A percentile compares a stretch with the other conserved stretches of the same genome.
phyloP scores from a whole-genome alignment of 2,329 filamentous ascomycete species.

The Diaporthe citrichinensis region DNA sequence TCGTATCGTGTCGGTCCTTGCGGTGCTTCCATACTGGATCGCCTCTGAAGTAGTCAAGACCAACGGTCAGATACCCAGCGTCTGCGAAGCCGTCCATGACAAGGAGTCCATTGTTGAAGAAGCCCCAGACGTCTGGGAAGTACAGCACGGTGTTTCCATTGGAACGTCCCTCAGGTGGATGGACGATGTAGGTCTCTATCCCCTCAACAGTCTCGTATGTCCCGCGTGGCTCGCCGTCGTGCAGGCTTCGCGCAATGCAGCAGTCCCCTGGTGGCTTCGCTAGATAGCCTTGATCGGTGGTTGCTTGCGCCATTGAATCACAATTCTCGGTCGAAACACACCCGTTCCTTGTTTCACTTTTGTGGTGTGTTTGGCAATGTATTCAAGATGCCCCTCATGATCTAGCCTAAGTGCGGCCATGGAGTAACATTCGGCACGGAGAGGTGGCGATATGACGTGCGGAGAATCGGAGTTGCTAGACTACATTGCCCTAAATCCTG shows the following conservation, averaged over 20 bases:
- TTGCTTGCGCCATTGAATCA: not conserved
- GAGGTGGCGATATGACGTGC: not conserved
- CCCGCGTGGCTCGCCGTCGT: slow-evolving; percentile 55
- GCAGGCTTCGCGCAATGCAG: slow-evolving; percentile 56
- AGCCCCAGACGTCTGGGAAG: slow-evolving; percentile 61
- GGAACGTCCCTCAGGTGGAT: slow-evolving; percentile 42
- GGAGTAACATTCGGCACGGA: not conserved
- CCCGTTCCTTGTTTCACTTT: fast-evolving
- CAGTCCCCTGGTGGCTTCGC: slow-evolving; percentile 54
- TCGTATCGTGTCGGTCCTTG: slow-evolving; percentile 48
- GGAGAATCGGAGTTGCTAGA: not conserved
- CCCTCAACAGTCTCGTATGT: slow-evolving; percentile 50
- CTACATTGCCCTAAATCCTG: not conserved
- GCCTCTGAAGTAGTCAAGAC: slow-evolving; percentile 60
- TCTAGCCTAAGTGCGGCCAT: too few species aligned
- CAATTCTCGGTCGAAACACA: fast-evolving
- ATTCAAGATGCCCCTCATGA: not conserved
- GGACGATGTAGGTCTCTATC: slow-evolving; percentile 56
- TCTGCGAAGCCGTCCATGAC: slow-evolving; percentile 62
- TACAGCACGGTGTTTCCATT: slow-evolving; percentile 60
- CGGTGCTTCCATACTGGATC: slow-evolving; percentile 60
- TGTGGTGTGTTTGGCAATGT: not conserved
- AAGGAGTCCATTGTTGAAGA: slow-evolving; percentile 58
- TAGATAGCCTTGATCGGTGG: slow-evolving; percentile 39
- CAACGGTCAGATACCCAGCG: slow-evolving; percentile 58